phyloP scores from a whole-genome alignment of 768 basidiomycete species.

The Boletus rubescentipes region DNA sequence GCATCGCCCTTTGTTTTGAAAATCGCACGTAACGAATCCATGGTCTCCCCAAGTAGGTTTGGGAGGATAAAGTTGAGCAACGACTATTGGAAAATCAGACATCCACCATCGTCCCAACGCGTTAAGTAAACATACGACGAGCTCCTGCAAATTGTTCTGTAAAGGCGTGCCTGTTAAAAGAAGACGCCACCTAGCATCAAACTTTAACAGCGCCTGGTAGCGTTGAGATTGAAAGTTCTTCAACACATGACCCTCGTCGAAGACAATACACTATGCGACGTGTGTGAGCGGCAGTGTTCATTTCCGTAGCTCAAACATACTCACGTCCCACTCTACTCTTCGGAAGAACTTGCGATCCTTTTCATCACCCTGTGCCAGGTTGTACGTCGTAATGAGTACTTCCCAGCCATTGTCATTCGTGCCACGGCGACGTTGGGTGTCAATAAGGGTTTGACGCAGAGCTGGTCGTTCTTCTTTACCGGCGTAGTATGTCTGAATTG shows the following conservation, averaged over 20 bases:
- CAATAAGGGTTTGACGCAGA: slow-evolving; percentile 69
- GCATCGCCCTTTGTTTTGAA: slow-evolving; percentile 98
- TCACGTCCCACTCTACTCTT: slow-evolving; percentile 87
- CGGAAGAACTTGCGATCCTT: slow-evolving; percentile 93
- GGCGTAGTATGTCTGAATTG: slow-evolving; percentile 91
- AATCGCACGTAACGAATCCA: slow-evolving; percentile 83
- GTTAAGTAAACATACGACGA: slow-evolving; percentile 60
- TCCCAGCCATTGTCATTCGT: slow-evolving; percentile 71
- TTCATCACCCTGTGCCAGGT: slow-evolving; percentile 83
- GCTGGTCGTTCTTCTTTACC: slow-evolving; percentile 80
- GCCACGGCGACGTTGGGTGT: slow-evolving; percentile 51
- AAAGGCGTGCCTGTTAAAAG: slow-evolving; percentile 94
- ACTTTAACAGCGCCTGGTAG: slow-evolving; percentile 84
- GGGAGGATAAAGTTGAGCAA: slow-evolving; percentile 98
- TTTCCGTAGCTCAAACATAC: slow-evolving; percentile 27
- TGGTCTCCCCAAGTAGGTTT: slow-evolving; percentile 75
- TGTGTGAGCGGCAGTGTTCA: not conserved
- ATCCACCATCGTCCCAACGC: slow-evolving; percentile 2
- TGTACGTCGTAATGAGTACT: slow-evolving; percentile 95
- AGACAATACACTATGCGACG: slow-evolving; percentile 74
- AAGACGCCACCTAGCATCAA: slow-evolving; percentile 85
- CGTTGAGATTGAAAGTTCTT: slow-evolving; percentile 99
- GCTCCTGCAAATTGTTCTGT: slow-evolving; percentile 88
- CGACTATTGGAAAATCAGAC: slow-evolving; percentile 53
- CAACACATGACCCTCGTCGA: slow-evolving; percentile 95